Conservation (phyloP, 2,329 filamentous ascomycete genomes). For the Cucurbitaria berberidis region DNA sequence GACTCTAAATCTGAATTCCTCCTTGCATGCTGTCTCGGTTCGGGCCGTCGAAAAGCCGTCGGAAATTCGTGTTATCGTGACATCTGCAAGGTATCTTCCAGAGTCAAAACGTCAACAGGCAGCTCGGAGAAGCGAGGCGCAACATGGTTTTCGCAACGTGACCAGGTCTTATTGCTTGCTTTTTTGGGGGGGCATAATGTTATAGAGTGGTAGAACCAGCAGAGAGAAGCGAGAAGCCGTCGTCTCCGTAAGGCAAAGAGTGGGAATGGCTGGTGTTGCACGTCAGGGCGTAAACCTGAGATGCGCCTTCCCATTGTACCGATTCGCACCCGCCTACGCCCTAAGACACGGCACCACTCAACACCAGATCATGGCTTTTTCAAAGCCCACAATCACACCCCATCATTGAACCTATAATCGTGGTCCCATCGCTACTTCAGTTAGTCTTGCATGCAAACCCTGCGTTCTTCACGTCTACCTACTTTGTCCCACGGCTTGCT, state of each 20-base stretch:
- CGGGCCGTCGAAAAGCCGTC: not conserved
- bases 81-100: not conserved
- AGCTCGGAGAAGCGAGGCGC: no score
- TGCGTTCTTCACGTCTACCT: constrained; percentile 14
- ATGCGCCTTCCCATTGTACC: no score
- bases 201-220: no score
- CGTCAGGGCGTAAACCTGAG: no score
- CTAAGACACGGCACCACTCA: no score
- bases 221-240: no score
- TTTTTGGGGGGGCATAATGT: no score
- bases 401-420: constrained; percentile 40
- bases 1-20: not conserved
- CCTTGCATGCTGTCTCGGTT: not conserved
- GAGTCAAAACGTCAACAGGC: not conserved
- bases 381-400: constrained; percentile 16
- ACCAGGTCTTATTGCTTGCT: no score
- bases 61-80: not conserved
- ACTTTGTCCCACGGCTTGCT: constrained; percentile 59
- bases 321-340: not conserved
- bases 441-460: constrained; percentile 2
- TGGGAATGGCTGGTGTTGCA: no score
- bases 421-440: constrained; percentile 39
- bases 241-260: no score
- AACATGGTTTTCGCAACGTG: no score
- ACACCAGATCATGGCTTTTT: no score